phyloP scores from a whole-genome alignment of 1,284 basidiomycete genomes.

The Mixia osmundae region DNA sequence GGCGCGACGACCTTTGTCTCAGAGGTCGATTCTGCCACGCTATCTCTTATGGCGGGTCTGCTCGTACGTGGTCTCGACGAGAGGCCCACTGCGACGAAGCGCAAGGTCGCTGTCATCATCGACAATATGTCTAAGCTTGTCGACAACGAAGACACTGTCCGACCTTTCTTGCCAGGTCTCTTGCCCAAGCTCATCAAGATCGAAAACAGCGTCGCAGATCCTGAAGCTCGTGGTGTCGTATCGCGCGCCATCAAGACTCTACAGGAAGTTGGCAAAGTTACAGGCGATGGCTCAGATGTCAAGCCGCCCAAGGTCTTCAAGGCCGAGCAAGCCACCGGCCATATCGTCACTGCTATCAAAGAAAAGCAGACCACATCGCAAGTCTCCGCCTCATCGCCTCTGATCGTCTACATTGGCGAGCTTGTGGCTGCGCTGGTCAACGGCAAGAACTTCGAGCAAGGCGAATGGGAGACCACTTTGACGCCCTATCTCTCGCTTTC shows the following conservation, averaged over 20 bases:
- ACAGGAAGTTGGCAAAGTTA: slow-evolving; percentile 73
- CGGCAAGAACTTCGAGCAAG: slow-evolving; percentile 70
- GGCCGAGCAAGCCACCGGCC: slow-evolving; percentile 36
- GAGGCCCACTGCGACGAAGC: slow-evolving; percentile 85
- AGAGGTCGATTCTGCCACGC: slow-evolving; percentile 95
- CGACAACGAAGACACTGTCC: slow-evolving; percentile 79
- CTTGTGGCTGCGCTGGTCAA: slow-evolving; percentile 70
- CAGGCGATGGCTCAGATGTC: slow-evolving; percentile 68
- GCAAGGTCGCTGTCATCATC: slow-evolving; percentile 86
- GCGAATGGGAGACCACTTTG: slow-evolving; percentile 58
- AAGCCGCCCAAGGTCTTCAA: slow-evolving; percentile 57
- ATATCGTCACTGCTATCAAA: slow-evolving; percentile 55
- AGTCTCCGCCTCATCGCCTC: slow-evolving; percentile 31
- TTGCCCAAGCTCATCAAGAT: slow-evolving; percentile 87
- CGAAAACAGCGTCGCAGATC: slow-evolving; percentile 73
- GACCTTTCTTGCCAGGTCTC: slow-evolving; percentile 86
- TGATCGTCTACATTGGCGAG: slow-evolving; percentile 43
- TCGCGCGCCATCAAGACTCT: slow-evolving; percentile 74
- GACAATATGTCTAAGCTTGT: slow-evolving; percentile 92
- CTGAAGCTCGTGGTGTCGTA: slow-evolving; percentile 77
- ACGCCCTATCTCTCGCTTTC: slow-evolving; percentile 51
- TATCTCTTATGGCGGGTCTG: slow-evolving; percentile 96
- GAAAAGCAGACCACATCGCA: slow-evolving; percentile 35
- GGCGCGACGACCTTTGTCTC: slow-evolving; percentile 99
- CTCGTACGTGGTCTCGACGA: slow-evolving; percentile 84